Evolutionary conservation across 768 basidiomycete genomes (phyloP), one percentile per base, ranked within the genome.

Genomic region (Mycena capillaripes): DNA sequence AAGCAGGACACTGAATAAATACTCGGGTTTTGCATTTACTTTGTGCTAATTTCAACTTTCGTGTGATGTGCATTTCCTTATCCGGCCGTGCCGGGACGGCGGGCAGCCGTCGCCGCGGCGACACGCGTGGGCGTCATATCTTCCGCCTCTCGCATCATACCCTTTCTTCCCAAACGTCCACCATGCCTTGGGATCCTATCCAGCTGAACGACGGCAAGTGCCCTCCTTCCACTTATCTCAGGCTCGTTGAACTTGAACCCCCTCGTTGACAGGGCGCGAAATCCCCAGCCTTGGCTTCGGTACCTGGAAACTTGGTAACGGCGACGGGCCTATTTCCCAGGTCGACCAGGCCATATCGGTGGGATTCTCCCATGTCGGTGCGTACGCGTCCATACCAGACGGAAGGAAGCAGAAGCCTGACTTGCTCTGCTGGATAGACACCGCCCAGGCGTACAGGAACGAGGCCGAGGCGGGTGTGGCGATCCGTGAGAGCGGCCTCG

Each of bases 331-430:
- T 3, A 84, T 85, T n/a, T 84, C 86, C 76, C 86, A 88, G 75
- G 89, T 93, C 40, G 89, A 89, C 73, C 89, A 91, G 76, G 92
- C 91, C 2, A 80, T 93, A 50, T 86, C 86, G 0, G 84, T 88
- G 8, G 92, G 92, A 6, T 92, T 92, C 82, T 81, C 81, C 56
- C 92, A 92, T 76, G 79, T 93, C 62, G 91, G 92, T 90, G 73
- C 53, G 87, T 76, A 10, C 14, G 42, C 3, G 25, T 61, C 46
- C 27, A 32, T 60, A 21, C 29, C 23, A 5, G 6, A 14, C 23
- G 34, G 4, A 4, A 38, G 14, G 14, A 38, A 38, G 14, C 14
- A 7, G 23, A 38, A 36, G 34, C 7, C 17, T 57, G n/a, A 36
- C n/a, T n/a, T n/a, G n/a, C n/a, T n/a, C 56, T 9, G 23, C 19